Evolutionary conservation across 805 yeast species (phyloP).

Genomic region (Wickerhamiella alocasiicola): DNA sequence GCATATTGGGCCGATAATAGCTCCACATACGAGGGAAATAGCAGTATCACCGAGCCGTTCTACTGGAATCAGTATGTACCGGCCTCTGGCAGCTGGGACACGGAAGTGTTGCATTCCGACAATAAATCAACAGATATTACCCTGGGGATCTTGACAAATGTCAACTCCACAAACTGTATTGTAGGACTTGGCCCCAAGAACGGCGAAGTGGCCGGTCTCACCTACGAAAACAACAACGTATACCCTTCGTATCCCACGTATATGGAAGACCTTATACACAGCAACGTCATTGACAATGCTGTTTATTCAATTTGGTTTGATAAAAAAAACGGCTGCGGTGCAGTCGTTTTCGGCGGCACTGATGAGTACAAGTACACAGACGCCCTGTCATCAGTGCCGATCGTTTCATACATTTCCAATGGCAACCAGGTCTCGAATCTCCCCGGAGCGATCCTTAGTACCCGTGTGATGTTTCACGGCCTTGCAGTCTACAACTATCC

Average conservation of each 20-base stretch:
- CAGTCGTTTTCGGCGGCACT: conserved; percentile 36
- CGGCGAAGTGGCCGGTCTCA: conserved; percentile 12
- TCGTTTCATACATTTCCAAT: conserved; percentile 11
- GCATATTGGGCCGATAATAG: not conserved
- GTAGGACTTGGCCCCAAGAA: conserved; percentile 13
- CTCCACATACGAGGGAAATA: not conserved
- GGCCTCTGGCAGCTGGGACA: conserved; percentile 2
- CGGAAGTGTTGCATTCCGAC: not conserved
- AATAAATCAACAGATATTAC: not conserved
- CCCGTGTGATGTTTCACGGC: conserved; percentile 11
- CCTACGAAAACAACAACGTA: conserved; percentile 11
- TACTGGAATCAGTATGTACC: conserved; percentile 5
- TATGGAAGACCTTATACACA: not conserved
- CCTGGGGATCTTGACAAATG: not conserved
- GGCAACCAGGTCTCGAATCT: conserved; percentile 9
- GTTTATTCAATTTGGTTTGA: conserved; percentile 11
- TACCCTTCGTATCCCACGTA: conserved; percentile 10
- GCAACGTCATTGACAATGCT: not conserved
- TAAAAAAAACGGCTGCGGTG: not conserved
- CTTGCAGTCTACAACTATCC: not conserved
- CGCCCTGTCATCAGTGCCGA: conserved; percentile 19
- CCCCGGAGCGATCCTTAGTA: conserved; percentile 7
- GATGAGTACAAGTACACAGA: conserved; percentile 39
- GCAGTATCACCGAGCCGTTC: not conserved
- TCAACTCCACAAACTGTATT: conserved; percentile 8